A percentile compares a stretch with the other conserved stretches of the same genome.
These are phyloP conservation scores for Byssoonygena ceratinophila DNA, from an alignment of 2,329 filamentous ascomycete genomes.

Conservation along the genomic window DNA sequence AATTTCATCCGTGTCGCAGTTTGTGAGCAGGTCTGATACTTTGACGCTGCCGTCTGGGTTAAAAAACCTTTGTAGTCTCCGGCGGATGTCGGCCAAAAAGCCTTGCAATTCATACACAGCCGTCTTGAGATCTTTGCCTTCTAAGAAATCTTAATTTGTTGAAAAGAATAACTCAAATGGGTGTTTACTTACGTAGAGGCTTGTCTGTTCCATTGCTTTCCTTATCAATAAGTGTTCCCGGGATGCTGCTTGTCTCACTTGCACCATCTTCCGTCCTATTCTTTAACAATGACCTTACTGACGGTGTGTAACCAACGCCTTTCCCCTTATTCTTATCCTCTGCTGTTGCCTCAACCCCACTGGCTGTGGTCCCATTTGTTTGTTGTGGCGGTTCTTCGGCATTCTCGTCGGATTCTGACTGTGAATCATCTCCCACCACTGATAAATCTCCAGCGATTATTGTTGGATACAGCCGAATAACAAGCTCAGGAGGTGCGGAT, in stretches of 20 bases:
- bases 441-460: constrained; percentile 75
- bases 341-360: constrained; percentile 20
- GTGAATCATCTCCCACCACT: constrained; percentile 40
- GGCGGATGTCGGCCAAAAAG: constrained; percentile 77
- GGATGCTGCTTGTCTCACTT: constrained; percentile 33
- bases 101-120: constrained; percentile 75
- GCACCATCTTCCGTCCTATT: constrained; percentile 27
- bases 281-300: constrained; percentile 31
- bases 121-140: constrained; percentile 72
- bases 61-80: constrained; percentile 51
- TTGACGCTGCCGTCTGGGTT: constrained; percentile 46
- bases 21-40: constrained; percentile 23
- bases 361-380: constrained; percentile 22
- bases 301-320: constrained; percentile 27
- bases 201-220: constrained; percentile 20
- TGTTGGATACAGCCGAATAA: constrained; percentile 73
- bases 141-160: constrained; percentile 33
- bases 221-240: constrained; percentile 26
- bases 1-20: constrained; percentile 31
- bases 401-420: constrained; percentile 16
- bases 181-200: constrained; percentile 21
- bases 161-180: neutral
- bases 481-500: constrained; percentile 76
- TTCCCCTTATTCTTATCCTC: constrained; percentile 23
- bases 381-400: constrained; percentile 20